A percentile compares a stretch with the other conserved stretches of the same genome.
These are phyloP conservation scores for Phytophthora citricola DNA, from an alignment of 352 stramenopile species.

Conservation along the genomic window DNA sequence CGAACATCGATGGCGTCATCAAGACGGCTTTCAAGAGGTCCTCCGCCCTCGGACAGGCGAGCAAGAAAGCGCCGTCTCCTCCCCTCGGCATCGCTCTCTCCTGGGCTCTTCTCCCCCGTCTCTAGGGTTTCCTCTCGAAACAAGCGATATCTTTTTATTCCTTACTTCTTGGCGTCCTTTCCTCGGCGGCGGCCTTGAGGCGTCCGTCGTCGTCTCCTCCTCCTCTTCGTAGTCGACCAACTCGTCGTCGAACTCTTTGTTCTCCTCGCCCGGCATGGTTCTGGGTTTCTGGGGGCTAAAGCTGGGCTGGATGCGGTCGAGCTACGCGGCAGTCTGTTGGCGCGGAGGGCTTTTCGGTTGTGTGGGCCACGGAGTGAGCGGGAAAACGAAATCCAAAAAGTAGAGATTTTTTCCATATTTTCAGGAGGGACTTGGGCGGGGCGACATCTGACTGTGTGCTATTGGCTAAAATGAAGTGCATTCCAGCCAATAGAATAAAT, in stretches of 20 bases:
- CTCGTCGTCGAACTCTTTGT: slow-evolving; percentile 91
- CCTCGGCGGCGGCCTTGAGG: slow-evolving; percentile 74
- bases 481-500: slow-evolving; percentile 19
- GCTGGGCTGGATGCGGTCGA: slow-evolving; percentile 3
- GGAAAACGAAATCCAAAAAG: slow-evolving; percentile 28
- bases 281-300: slow-evolving; percentile 15
- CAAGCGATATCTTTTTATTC: slow-evolving; percentile 54
- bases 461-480: slow-evolving; percentile 27
- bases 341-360: slow-evolving; percentile 40
- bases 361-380: slow-evolving; percentile 35
- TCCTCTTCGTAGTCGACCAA: slow-evolving; percentile 92
- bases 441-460: slow-evolving; percentile 11
- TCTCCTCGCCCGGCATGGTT: slow-evolving; percentile 83
- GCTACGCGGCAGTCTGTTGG: slow-evolving; percentile 30
- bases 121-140: slow-evolving; percentile 23
- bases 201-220: slow-evolving; percentile 83
- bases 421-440: slow-evolving; percentile 22
- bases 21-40: slow-evolving; percentile 30
- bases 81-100: slow-evolving; percentile 22
- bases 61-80: slow-evolving; percentile 30
- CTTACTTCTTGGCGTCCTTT: slow-evolving; percentile 92
- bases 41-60: slow-evolving; percentile 23
- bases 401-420: slow-evolving; percentile 21
- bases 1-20: slow-evolving; percentile 31
- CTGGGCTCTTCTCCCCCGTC: slow-evolving; percentile 26